Evolutionary conservation across 2,329 filamentous ascomycete genomes (phyloP), one percentile per base, ranked within the genome.

Genomic region (Davidsoniella eucalypti): DNA sequence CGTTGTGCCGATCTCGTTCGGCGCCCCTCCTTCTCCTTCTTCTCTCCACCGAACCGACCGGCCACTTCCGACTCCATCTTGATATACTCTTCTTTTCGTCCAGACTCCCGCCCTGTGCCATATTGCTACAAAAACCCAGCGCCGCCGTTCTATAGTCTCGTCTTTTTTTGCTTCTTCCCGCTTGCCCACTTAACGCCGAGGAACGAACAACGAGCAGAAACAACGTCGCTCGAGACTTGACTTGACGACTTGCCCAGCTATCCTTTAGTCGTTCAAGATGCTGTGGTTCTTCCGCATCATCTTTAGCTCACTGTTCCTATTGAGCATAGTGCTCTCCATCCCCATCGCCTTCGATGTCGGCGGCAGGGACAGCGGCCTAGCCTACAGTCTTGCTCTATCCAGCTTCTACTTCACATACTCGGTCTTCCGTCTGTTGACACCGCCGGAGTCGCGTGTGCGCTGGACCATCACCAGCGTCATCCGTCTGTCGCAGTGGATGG

Each of bases 291-390:
- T 88, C 66, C 81, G 82, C 63, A 75, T 82, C 64, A 63, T 88
- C 58, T 86, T 86, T 61, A 86, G 86, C 67, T 73, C 82, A 62
- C 67, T 86, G 67, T 96, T 95, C 69, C 80, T 96, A 59, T 75
- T 88, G 67, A 84, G 84, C 67, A 87, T 95, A 65, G 80, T 96
- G 62, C 84, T 96, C 63, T 94, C 87, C 55, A 92, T 98, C 63
- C 92, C 92, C 55, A 81, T 98, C 63, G 86, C 90, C 60, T 96
- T 96, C 70, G 92, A 98, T 76, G 90, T 96, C 61, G 92, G 92
- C 63, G 92, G 92, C 55, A 82, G 87, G 60, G 88, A 92, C 59
- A 94, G 87, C 61, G 92, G 92, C 53, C 74, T 98, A 61, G 90
- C 87, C 55, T 96, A 93, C 70, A 95, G 87, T 62, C 76, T 96